A percentile compares a stretch with the other conserved stretches of the same genome.
These are phyloP conservation scores for Udeniomyces megalosporus DNA, from an alignment of 768 basidiomycete genomes.

Conservation along the genomic window DNA sequence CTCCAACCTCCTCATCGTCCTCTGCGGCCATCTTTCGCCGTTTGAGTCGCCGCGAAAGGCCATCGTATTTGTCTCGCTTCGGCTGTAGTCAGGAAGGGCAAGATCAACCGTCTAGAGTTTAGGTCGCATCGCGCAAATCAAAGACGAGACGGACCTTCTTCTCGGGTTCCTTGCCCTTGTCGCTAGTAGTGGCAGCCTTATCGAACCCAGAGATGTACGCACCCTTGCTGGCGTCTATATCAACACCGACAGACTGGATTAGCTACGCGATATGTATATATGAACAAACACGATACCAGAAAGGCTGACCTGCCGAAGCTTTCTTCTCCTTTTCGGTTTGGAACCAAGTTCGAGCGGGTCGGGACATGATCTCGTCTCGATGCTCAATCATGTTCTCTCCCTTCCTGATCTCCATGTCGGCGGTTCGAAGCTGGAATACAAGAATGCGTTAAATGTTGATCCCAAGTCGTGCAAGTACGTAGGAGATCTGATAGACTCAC, in stretches of 20 bases:
- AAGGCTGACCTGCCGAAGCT: constrained; percentile 46
- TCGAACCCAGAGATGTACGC: constrained; percentile 48
- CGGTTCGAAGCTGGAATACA: constrained; percentile 51
- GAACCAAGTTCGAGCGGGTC: constrained; percentile 98
- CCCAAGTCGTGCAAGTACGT: background rate
- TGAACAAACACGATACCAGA: background rate
- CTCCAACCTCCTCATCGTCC: constrained; percentile 46
- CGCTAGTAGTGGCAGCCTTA: constrained; percentile 16
- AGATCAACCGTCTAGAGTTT: background rate
- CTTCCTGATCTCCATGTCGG: constrained; percentile 91
- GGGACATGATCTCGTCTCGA: constrained; percentile 73
- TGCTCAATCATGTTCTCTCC: constrained; percentile 92
- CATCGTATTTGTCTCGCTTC: constrained; percentile 34
- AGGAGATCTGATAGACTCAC: constrained; percentile 31
- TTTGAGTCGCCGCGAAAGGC: constrained; percentile 73
- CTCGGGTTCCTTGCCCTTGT: constrained; percentile 15
- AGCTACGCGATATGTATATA: background rate
- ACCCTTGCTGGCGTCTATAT: constrained; percentile 54
- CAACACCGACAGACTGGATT: background rate
- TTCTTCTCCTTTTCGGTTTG: constrained; percentile 72
- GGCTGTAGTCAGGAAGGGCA: constrained; percentile 1
- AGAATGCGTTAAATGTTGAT: constrained; percentile 12
- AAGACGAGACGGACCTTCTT: constrained; percentile 7
- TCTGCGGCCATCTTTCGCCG: constrained; percentile 73
- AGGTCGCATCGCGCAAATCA: background rate